These are phyloP conservation scores for Malassezia brasiliensis DNA, from an alignment of 1,284 basidiomycete genomes.

Conservation along the genomic window DNA sequence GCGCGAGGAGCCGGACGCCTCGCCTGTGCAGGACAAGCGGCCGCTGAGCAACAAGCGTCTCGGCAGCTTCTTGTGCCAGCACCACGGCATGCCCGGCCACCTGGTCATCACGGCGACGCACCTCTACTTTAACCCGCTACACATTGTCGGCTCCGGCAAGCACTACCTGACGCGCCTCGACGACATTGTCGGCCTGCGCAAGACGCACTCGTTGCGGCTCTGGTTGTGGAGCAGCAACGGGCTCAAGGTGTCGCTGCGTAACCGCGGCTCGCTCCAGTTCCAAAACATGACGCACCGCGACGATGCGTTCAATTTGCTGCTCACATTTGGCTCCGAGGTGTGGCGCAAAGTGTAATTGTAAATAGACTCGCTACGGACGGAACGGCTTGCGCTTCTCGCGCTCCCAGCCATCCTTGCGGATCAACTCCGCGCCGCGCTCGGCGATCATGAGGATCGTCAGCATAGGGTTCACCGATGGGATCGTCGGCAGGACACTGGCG, in stretches of 20 bases:
- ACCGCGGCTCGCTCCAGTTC: slow-evolving; percentile 30
- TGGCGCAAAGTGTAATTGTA: slow-evolving; percentile 10
- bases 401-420: slow-evolving; percentile 36
- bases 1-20: not conserved
- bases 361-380: not conserved
- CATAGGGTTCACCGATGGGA: slow-evolving; percentile 43
- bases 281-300: slow-evolving; percentile 41
- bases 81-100: slow-evolving; percentile 40
- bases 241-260: slow-evolving; percentile 34
- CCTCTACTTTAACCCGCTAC: slow-evolving; percentile 40
- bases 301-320: slow-evolving; percentile 43
- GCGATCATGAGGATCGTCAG: slow-evolving; percentile 39
- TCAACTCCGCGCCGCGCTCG: slow-evolving; percentile 44
- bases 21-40: not conserved
- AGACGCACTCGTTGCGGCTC: slow-evolving; percentile 38
- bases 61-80: slow-evolving; percentile 46
- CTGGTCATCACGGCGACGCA: slow-evolving; percentile 36
- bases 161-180: slow-evolving; percentile 30
- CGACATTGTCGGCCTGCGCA: slow-evolving; percentile 37
- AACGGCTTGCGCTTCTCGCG: slow-evolving; percentile 17
- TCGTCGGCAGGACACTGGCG: slow-evolving; percentile 43
- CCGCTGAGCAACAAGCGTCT: slow-evolving; percentile 29
- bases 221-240: slow-evolving; percentile 39
- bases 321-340: slow-evolving; percentile 28
- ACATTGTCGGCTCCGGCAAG: slow-evolving; percentile 27